Conservation (phyloP, 495 filamentous ascomycete species). For the Penicillium paradoxum region DNA sequence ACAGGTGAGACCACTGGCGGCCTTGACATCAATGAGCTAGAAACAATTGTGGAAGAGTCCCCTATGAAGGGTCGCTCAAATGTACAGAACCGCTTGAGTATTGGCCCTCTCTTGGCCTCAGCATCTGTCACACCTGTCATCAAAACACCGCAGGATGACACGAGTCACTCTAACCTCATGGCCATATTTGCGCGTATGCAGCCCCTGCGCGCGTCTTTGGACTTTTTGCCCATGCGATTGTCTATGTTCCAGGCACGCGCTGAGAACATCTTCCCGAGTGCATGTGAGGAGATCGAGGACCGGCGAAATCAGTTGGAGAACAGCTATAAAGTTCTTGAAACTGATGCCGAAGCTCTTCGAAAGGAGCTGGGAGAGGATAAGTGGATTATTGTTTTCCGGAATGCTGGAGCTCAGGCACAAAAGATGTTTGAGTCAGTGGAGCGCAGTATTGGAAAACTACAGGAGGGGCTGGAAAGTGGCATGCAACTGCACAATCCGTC, state of each 20-base stretch:
- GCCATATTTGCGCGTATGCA: slow-evolving; percentile 93
- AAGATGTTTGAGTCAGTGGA: slow-evolving; percentile 94
- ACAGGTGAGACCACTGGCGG: slow-evolving; percentile 52
- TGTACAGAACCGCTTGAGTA: slow-evolving; percentile 60
- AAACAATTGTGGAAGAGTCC: slow-evolving; percentile 90
- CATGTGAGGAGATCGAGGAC: slow-evolving; percentile 80
- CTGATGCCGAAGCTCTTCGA: slow-evolving; percentile 78
- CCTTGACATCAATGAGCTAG: slow-evolving; percentile 82
- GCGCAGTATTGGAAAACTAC: slow-evolving; percentile 73
- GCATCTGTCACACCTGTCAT: slow-evolving; percentile 55
- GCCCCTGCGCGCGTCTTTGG: slow-evolving; percentile 83
- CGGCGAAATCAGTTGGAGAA: slow-evolving; percentile 65
- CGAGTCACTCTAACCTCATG: slow-evolving; percentile 67
- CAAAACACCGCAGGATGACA: slow-evolving; percentile 65
- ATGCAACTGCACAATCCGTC: slow-evolving; percentile 64
- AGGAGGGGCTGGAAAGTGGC: slow-evolving; percentile 70
- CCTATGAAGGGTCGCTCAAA: slow-evolving; percentile 49
- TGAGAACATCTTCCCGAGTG: slow-evolving; percentile 71
- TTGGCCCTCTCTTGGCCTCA: slow-evolving; percentile 52
- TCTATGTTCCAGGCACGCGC: slow-evolving; percentile 78
- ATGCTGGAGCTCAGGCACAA: slow-evolving; percentile 84
- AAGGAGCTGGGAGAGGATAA: slow-evolving; percentile 90
- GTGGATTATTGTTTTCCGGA: slow-evolving; percentile 91
- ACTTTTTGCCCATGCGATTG: slow-evolving; percentile 95
- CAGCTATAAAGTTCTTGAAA: slow-evolving; percentile 75